A percentile compares a stretch with the other conserved stretches of the same genome.
phyloP scores from a whole-genome alignment of 2,329 filamentous ascomycete species.

The Kalaharituber pfeilii region DNA sequence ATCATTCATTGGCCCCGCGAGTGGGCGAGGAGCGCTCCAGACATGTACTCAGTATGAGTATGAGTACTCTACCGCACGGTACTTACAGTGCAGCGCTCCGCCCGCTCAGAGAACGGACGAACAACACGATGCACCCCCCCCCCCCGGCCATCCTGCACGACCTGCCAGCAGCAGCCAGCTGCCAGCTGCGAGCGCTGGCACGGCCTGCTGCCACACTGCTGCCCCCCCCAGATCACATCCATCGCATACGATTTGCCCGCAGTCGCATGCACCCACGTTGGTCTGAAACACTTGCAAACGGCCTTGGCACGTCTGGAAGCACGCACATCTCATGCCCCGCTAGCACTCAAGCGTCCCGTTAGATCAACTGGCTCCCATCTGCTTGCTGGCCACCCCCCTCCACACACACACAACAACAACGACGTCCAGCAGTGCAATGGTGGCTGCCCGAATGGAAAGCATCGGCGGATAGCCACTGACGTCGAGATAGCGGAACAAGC shows the following conservation, averaged over 20 bases:
- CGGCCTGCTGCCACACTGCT: not conserved
- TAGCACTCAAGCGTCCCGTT: too few relatives aligned
- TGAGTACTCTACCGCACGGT: too few relatives aligned
- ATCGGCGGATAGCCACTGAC: not conserved
- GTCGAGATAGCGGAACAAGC: not conserved
- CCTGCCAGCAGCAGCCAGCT: not conserved
- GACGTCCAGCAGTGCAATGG: too few relatives aligned
- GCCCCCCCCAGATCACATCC: not conserved
- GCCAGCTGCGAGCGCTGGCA: not conserved
- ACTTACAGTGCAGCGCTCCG: too few relatives aligned
- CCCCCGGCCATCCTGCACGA: not conserved
- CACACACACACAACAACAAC: too few relatives aligned
- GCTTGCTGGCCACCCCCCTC: too few relatives aligned
- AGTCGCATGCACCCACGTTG: not conserved
- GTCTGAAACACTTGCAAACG: not conserved
- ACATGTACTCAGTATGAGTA: too few relatives aligned
- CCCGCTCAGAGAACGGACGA: not conserved
- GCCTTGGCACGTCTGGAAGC: not conserved
- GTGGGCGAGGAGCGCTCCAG: too few relatives aligned
- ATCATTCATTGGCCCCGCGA: not conserved
- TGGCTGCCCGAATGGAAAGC: not conserved
- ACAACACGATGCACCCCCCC: not conserved
- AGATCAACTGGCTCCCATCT: too few relatives aligned
- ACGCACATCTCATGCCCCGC: too few relatives aligned
- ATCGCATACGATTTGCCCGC: not conserved